Conservation (phyloP, 345 rosid genomes). For the Crucihimalaya himalaica region DNA sequence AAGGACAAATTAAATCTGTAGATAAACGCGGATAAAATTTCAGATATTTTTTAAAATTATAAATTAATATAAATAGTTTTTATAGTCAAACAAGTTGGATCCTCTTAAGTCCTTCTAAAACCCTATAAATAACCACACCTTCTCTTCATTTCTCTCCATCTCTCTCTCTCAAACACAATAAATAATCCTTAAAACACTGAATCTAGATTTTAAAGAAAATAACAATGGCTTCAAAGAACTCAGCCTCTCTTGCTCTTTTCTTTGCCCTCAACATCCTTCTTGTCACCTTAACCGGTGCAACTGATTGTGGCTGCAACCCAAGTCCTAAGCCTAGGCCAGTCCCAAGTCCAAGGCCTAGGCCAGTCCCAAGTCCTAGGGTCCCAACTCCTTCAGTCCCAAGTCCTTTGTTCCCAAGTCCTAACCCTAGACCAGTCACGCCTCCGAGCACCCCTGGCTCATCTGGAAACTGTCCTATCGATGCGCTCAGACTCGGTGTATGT, state of each 20-base stretch:
- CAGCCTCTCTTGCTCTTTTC: constrained; percentile 19
- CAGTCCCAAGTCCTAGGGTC: not conserved
- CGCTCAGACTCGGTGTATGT: constrained; percentile 60
- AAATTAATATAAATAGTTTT: not conserved
- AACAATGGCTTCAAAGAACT: constrained; percentile 26
- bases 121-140: constrained; percentile 1
- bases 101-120: not conserved
- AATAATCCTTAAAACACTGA: not conserved
- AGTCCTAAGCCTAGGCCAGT: not conserved
- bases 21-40: not conserved
- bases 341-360: not conserved
- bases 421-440: not conserved
- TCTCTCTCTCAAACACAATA: not conserved
- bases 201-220: not conserved
- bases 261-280: constrained; percentile 30
- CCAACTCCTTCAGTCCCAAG: constrained; percentile 3
- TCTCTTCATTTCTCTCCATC: constrained; percentile 1
- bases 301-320: constrained; percentile 13
- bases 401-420: not conserved
- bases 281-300: constrained; percentile 22
- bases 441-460: constrained; percentile 39
- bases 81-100: not conserved
- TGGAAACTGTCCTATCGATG: constrained; percentile 54
- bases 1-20: not conserved
- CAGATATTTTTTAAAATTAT: not conserved